These are phyloP conservation scores for Galerina sulciceps DNA, from an alignment of 768 basidiomycete genomes.

Conservation along the genomic window DNA sequence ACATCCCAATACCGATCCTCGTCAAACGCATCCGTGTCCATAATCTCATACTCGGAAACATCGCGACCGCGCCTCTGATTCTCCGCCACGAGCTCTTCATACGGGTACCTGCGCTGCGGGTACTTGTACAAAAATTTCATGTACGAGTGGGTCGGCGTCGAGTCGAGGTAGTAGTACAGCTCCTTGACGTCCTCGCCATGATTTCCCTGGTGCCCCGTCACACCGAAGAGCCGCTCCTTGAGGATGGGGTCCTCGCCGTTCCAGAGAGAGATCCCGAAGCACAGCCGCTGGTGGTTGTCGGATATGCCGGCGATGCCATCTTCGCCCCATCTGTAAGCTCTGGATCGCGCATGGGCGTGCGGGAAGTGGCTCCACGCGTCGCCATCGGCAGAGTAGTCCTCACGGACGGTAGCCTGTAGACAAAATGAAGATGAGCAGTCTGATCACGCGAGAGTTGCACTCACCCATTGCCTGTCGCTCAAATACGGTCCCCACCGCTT, in stretches of 20 bases:
- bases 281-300: slow-evolving; percentile 94
- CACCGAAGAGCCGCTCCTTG: slow-evolving; percentile 95
- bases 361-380: slow-evolving; percentile 97
- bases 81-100: slow-evolving; percentile 91
- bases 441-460: slow-evolving; percentile 25
- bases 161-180: slow-evolving; percentile 97
- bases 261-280: slow-evolving; percentile 92
- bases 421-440: slow-evolving; percentile 12
- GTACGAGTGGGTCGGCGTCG: slow-evolving; percentile 98
- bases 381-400: slow-evolving; percentile 96
- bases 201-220: slow-evolving; percentile 97
- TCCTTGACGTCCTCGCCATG: slow-evolving; percentile 99
- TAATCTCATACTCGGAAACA: slow-evolving; percentile 89
- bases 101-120: slow-evolving; percentile 90
- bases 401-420: slow-evolving; percentile 90
- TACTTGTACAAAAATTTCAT: slow-evolving; percentile 99
- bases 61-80: slow-evolving; percentile 82
- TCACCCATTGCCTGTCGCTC: slow-evolving; percentile 95
- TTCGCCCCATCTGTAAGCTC: slow-evolving; percentile 98
- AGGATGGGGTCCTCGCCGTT: slow-evolving; percentile 93
- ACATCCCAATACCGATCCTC: slow-evolving; percentile 98
- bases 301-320: slow-evolving; percentile 97
- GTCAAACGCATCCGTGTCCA: slow-evolving; percentile 91
- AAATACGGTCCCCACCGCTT: slow-evolving; percentile 99
- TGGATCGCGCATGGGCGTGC: slow-evolving; percentile 89